Evolutionary conservation across 208 protist species (phyloP), one percentile per base, ranked within the genome.

Genomic region (Entamoeba moshkovskii): DNA sequence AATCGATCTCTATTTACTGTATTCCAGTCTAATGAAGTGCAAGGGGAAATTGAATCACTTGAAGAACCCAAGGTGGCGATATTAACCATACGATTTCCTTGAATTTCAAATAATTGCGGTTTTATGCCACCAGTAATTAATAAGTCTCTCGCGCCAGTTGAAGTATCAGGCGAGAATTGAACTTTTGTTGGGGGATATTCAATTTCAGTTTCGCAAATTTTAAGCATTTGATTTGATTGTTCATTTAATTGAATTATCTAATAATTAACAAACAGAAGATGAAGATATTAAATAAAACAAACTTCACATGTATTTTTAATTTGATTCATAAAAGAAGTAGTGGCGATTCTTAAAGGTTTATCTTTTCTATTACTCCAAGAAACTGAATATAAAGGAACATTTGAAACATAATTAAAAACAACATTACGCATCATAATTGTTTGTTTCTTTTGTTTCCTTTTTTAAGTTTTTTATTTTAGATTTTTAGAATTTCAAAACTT

Each of bases 21-120:
- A 96, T 99, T 99, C 98, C 99, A 99, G 96, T 99, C 99, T 95
- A 99, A 99, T 3, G 98, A 99, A 18, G 99, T 99, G 95, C 98
- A 99, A 95, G 98, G 99, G 92, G 99, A 98, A 44, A 45, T 22
- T 15, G 29, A 15, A 16, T 92, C 38, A 92, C 15, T 92, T 45
- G 73, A 45, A 92, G 38, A 3, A 45, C 38, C 38, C 16, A 45
- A 92, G 8, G 44, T 42, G 6, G 29, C 38, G 44, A 92, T 16
- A 45, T 16, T 46, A 11, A 25, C 38, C 38, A 45, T 92, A 22
- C 8, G 6, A 25, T 92, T 92, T 42, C 18, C 38, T 18, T 92
- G 38, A 45, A 92, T 45, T 16, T 42, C 29, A 45, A 45, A 92
- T 15, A 92, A 22, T 45, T 45, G 73, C 15, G 38, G 38, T 25